Evolutionary conservation across 129 eudicot genomes (phyloP).

Genomic region (Daucus carota): DNA sequence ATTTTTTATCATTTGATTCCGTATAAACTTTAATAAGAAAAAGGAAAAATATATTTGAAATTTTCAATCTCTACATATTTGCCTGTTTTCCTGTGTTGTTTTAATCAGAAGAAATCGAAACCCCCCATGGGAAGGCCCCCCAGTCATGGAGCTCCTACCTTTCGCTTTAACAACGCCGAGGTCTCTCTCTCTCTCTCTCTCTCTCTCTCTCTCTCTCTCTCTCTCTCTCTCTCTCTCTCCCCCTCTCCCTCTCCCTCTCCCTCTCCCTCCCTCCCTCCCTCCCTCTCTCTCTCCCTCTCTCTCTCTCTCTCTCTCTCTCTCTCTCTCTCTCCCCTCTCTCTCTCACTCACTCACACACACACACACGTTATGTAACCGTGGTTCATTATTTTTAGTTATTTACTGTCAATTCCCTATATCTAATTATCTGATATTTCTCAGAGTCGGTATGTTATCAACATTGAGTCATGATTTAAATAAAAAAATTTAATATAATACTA

Average conservation of each 20-base stretch:
- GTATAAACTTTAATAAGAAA: no score
- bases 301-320: no score
- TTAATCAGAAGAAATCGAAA: not conserved
- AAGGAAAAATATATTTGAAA: no score
- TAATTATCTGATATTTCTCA: not conserved
- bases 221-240: not conserved
- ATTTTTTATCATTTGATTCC: not conserved
- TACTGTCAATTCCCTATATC: not conserved
- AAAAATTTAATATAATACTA: no score
- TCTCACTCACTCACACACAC: not conserved
- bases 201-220: not conserved
- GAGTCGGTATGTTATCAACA: not conserved
- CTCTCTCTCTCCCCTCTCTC: no score
- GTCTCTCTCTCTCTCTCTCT: conserved; percentile 13
- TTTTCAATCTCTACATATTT: not conserved
- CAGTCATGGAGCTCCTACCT: conserved; percentile 54
- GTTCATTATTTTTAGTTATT: not conserved
- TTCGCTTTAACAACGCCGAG: conserved; percentile 49
- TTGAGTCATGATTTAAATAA: not conserved
- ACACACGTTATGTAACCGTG: not conserved
- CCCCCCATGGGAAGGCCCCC: conserved; percentile 51
- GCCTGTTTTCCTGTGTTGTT: not conserved
- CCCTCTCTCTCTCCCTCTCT: no score
- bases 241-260: no score
- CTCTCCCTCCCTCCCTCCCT: no score